Evolutionary conservation across 306 rosid genomes (phyloP).

Genomic region (Quillaja saponaria): DNA sequence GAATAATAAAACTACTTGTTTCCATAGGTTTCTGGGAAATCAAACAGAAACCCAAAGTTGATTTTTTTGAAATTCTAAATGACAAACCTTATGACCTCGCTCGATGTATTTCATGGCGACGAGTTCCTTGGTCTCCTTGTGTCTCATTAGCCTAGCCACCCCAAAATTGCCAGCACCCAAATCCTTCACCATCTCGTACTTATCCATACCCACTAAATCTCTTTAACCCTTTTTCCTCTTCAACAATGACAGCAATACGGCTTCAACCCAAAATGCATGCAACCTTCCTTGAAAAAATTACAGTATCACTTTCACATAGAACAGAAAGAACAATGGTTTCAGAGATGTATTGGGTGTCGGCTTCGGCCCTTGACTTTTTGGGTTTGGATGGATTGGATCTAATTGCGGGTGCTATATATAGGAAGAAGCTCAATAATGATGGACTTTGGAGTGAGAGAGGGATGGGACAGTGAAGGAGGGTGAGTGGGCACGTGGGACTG

Average conservation of each 20-base stretch:
- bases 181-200: slow-evolving; percentile 59
- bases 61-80: background rate
- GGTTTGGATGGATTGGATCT: background rate
- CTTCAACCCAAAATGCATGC: slow-evolving; percentile 26
- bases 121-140: slow-evolving; percentile 65
- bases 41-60: background rate
- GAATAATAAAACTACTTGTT: slow-evolving; percentile 11
- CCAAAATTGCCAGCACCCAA: slow-evolving; percentile 70
- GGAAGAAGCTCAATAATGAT: too few species aligned
- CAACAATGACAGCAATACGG: background rate
- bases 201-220: slow-evolving; percentile 43
- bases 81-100: slow-evolving; percentile 55
- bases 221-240: slow-evolving; percentile 4
- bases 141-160: slow-evolving; percentile 63
- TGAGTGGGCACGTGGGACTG: slow-evolving; percentile 46
- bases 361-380: too few species aligned
- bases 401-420: background rate
- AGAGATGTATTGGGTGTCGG: background rate
- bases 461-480: background rate
- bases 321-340: slow-evolving; percentile 18
- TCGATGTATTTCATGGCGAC: slow-evolving; percentile 79
- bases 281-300: slow-evolving; percentile 24
- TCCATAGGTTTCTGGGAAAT: background rate
- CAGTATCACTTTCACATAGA: slow-evolving; percentile 10
- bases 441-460: slow-evolving; percentile 6